Conservation (phyloP, 2,329 filamentous ascomycete species). For the Xylaria sp. region DNA sequence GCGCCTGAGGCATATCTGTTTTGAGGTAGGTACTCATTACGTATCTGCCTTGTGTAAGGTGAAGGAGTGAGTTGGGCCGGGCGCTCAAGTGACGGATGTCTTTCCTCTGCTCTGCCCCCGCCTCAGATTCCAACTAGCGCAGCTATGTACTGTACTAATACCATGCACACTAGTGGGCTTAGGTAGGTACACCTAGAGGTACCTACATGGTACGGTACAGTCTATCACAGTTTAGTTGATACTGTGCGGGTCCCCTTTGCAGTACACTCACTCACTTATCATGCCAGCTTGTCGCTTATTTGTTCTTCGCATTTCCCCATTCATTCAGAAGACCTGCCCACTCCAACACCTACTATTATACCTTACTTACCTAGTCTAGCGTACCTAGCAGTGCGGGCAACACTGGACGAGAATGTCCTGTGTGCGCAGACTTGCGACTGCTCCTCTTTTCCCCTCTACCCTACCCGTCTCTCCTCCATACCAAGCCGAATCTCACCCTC, state of each 20-base stretch:
- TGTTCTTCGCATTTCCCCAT: slow-evolving; percentile 6
- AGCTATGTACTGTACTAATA: neutral
- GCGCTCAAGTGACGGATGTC: slow-evolving; percentile 3
- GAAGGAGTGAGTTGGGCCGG: neutral
- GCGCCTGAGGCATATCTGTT: neutral
- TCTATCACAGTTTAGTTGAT: neutral
- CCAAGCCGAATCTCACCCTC: slow-evolving; percentile 34
- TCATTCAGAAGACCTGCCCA: neutral
- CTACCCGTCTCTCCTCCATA: slow-evolving; percentile 25
- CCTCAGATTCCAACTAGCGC: neutral
- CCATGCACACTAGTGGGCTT: neutral
- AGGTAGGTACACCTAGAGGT: neutral
- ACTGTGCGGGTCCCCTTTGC: neutral
- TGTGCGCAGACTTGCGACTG: slow-evolving; percentile 22
- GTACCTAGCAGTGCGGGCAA: neutral
- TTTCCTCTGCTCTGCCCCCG: neutral
- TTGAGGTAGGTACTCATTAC: neutral
- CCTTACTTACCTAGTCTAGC: neutral
- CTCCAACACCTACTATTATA: neutral
- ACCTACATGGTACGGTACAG: neutral
- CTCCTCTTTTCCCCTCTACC: slow-evolving; percentile 30
- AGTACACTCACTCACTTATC: neutral
- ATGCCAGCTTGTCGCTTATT: neutral
- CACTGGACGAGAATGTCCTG: slow-evolving; percentile 19
- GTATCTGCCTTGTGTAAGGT: neutral